phyloP scores from a whole-genome alignment of 164 flowering plant species.

The Nymphaea colorata region DNA sequence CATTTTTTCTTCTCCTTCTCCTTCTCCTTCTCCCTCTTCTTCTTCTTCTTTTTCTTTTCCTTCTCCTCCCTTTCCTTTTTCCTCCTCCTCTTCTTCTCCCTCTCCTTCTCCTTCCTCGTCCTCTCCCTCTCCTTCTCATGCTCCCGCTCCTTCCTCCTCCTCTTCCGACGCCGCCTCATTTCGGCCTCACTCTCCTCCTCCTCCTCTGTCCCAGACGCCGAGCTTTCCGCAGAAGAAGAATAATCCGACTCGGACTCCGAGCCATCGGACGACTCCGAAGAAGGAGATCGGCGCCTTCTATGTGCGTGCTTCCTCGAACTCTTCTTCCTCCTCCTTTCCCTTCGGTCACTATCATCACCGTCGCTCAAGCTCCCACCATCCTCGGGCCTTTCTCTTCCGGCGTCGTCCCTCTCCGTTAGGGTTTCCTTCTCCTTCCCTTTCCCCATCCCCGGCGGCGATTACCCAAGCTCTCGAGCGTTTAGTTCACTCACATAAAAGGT shows the following conservation, averaged over 20 bases:
- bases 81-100: constrained; percentile 12
- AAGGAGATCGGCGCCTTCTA: background rate
- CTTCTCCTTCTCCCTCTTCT: constrained; percentile 35
- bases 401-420: background rate
- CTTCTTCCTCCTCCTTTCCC: background rate
- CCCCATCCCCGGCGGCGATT: background rate
- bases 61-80: constrained; percentile 12
- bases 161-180: constrained; percentile 12
- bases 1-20: constrained; percentile 34
- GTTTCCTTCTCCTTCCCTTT: background rate
- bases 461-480: too few relatives aligned
- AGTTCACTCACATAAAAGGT: too few relatives aligned
- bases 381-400: background rate
- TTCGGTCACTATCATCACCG: background rate
- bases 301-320: background rate
- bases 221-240: constrained; percentile 5
- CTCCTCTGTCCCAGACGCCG: constrained; percentile 2
- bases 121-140: constrained; percentile 19
- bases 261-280: background rate
- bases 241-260: constrained; percentile 9
- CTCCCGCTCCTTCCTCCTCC: constrained; percentile 17
- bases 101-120: constrained; percentile 12
- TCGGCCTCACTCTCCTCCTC: constrained; percentile 2
- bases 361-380: background rate
- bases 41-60: constrained; percentile 14